Evolutionary conservation across 352 stramenopile species (phyloP), one percentile per base, ranked within the genome.

Genomic region (Phytophthora pistaciae): DNA sequence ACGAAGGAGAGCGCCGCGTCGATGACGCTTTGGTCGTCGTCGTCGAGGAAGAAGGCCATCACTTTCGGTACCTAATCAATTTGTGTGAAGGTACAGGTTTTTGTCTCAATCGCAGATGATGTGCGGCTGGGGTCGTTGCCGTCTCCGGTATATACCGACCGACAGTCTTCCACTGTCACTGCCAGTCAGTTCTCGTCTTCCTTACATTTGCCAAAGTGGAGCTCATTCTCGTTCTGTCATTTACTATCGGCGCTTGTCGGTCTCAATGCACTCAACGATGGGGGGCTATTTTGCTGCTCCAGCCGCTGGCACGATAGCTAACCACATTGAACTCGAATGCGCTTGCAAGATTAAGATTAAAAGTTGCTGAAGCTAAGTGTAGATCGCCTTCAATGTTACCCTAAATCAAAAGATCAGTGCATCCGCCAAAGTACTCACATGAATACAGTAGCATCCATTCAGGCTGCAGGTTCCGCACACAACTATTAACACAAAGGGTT

Each of bases 1-100:
- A 78, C 53, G 38, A 78, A 72, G 48, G 67, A 69, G 33, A 78
- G 62, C 44, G 66, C 71, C 27, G 71, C 71, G 21, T 72, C 67
- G 53, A 75, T 36, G 38, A 70, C 52, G 56, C 64, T 68, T 23
- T 55, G 38, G 58, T 75, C 68, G 23, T 52, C 58, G 6, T 72
- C 68, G 13, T 68, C 68, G 13, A 70, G 46, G 10, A 75, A 36
- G 68, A 75, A 72, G 18, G 49, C n/a, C 68, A 72, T 73, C 25
- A 18, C 20, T 56, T 27, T 44, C 0, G 6, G 18, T 18, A 10
- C 18, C n/a, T 13, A 44, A 18, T 44, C 38, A 44, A 44, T 44
- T 44, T 18, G 40, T 64, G 54, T n/a, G 20, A 6, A n/a, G 11
- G 38, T 46, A n/a, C 38, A 46, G 16, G n/a, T 60, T 42, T 21